Percentiles rank a stretch among this genome's conserved stretches.
Conservation (phyloP, 2,329 filamentous ascomycete genomes). For the Paracoccidioides lutzii region DNA sequence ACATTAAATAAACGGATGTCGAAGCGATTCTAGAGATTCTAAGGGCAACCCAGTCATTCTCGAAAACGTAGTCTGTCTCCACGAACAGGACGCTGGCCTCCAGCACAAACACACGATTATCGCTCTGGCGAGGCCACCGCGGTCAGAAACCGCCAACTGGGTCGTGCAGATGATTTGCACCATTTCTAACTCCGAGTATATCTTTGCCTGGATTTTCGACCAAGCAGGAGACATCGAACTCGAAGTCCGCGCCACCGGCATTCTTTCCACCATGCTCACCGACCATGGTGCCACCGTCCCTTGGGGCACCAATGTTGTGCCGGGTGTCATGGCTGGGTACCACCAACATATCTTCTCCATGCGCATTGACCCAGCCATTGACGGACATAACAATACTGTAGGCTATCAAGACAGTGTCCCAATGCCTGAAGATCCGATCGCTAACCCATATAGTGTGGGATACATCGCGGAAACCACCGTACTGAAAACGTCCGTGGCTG, state of each 20-base stretch:
- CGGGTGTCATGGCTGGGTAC: slow-evolving; percentile 54
- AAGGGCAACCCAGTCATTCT: slow-evolving; percentile 46
- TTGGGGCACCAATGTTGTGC: slow-evolving; percentile 56
- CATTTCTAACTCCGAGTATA: slow-evolving; percentile 61
- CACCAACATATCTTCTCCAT: slow-evolving; percentile 69
- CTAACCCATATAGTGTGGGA: slow-evolving; percentile 40
- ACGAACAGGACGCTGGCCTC: slow-evolving; percentile 58
- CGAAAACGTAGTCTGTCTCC: slow-evolving; percentile 56
- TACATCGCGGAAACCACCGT: slow-evolving; percentile 39
- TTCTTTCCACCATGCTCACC: slow-evolving; percentile 54
- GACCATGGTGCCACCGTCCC: slow-evolving; percentile 49
- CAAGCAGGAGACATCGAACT: slow-evolving; percentile 55
- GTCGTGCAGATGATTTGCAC: slow-evolving; percentile 60
- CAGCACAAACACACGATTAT: slow-evolving; percentile 61
- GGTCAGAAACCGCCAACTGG: slow-evolving; percentile 48
- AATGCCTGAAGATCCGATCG: slow-evolving; percentile 42
- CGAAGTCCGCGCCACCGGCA: slow-evolving; percentile 56
- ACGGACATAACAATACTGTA: slow-evolving; percentile 43
- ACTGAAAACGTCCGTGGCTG: slow-evolving; percentile 35
- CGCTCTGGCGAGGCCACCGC: slow-evolving; percentile 51
- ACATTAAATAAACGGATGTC: slow-evolving; percentile 53
- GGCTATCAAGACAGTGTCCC: slow-evolving; percentile 48
- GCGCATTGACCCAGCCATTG: slow-evolving; percentile 49
- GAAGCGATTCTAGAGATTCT: slow-evolving; percentile 41
- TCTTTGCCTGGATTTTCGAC: slow-evolving; percentile 59